Evolutionary conservation across 345 rosid species (phyloP), one percentile per base, ranked within the genome.

Genomic region (Nasturtium officinale): DNA sequence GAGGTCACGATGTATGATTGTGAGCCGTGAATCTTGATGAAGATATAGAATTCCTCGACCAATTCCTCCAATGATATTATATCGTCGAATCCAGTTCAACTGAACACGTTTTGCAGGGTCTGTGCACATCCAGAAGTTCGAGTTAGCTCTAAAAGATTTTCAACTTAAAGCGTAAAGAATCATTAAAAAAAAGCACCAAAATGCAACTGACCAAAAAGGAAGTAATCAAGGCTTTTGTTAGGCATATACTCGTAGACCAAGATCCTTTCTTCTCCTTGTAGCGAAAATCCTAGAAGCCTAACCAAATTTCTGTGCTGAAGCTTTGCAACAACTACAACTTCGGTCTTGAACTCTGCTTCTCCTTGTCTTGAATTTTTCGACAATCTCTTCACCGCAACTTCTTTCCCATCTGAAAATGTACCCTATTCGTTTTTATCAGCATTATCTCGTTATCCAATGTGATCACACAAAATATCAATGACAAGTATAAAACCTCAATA

Each of bases 61-160:
- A 61, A 80, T 73, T 26, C 87, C 87, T 16, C 17, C 47, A n/a
- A 85, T 82, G 3, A 85, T 82, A 4, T 76, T 81, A 20, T 62
- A 66, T 5, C 89, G 66, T 43, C 20, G 73, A 6, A 58, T 38
- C 95, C 97, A 90, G 42, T 82, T 73, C 69, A 88, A 33, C 11
- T 50, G 52, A 26, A 63, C 17, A 23, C 72, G 73, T 18, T 68
- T 80, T 9, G 30, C 66, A 0, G 69, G 16, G 29, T 85, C 94
- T 88, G 69, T 8, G 56, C 16, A 55, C 9, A 65, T 50, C 42
- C 68, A 67, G 17, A 18, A 11, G 9, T 26, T 11, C 13, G 2
- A 37, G 4, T 46, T 37, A 28, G 9, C 33, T 66, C 54, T 51
- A 67, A 47, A 47, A 6, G 12, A 47, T 3, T 40, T 37, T 8